Evolutionary conservation across 2,329 filamentous ascomycete genomes (phyloP).

Genomic region (Shiraia bambusicola): DNA sequence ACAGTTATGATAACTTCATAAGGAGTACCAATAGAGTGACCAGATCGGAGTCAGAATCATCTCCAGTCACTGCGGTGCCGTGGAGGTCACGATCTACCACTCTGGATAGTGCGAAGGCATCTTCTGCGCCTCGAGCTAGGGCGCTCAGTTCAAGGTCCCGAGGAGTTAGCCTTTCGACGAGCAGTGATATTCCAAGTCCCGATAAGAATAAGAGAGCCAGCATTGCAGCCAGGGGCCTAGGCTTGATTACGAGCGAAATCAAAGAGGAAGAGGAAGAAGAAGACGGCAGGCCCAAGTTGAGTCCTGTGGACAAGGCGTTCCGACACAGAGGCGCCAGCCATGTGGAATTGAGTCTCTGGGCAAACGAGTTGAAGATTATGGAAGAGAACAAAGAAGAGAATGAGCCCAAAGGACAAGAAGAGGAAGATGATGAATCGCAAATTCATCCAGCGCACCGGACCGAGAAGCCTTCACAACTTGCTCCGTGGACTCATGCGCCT

Average conservation of each 20-base stretch:
- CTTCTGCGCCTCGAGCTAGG: background rate
- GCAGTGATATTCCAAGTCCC: background rate
- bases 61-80: background rate
- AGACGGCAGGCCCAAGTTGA: background rate
- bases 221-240: background rate
- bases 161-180: background rate
- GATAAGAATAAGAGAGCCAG: background rate
- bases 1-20: conserved; percentile 17
- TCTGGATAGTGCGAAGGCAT: background rate
- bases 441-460: background rate
- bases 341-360: conserved; percentile 8
- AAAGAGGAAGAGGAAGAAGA: conserved; percentile 1
- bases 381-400: conserved; percentile 3
- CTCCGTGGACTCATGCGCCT: no score
- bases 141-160: background rate
- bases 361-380: conserved; percentile 10
- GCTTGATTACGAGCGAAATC: background rate
- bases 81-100: background rate
- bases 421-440: background rate
- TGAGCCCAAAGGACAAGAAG: background rate
- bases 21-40: conserved; percentile 12
- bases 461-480: background rate
- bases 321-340: conserved; percentile 7
- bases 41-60: conserved; percentile 3
- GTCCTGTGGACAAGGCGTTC: background rate